Evolutionary conservation across 768 basidiomycete genomes (phyloP), one percentile per base, ranked within the genome.

Genomic region (Kwoniella heveanensis): DNA sequence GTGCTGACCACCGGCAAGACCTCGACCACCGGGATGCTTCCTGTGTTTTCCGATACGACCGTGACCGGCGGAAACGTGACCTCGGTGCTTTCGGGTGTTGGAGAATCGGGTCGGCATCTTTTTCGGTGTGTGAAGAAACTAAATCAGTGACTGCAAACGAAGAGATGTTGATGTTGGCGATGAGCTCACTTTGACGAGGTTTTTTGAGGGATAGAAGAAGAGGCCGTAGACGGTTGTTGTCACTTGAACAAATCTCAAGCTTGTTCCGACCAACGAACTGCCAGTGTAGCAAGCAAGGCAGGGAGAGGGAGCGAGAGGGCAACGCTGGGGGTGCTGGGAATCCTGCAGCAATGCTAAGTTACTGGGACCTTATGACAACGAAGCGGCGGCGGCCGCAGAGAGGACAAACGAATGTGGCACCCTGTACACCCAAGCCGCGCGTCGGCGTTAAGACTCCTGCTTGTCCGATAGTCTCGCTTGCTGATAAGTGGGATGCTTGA

Each of bases 1-100:
- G 84, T 98, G 95, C 84, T 88, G 85, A 87, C 96, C 96, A 92
- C 96, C 96, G 59, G 81, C 82, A 80, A 98, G 90, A 96, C 96
- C 96, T 83, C 96, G 92, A 91, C 96, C 96, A 85, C 96, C 96
- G 60, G 96, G 96, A 81, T 97, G 95, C 83, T 97, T 98, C 82
- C 96, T 90, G 88, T 99, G 96, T 88, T 98, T 98, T 75, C 96
- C 96, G 80, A 99, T 91, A 90, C 96, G 95, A 82, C 96, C 96
- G 83, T 98, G 90, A 85, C 96, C 96, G 81, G 94, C 93, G 73
- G 95, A 99, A 77, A 99, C 94, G 85, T 98, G 94, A 77, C 95
- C 95, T 80, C 95, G 88, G 84, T 96, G 94, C 85, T 99, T 99
- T 84, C 95, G 89, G 83, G 95, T 98, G 84, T 97, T 97, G 77